These are phyloP conservation scores for Xylaria cubensis DNA, from an alignment of 495 filamentous ascomycete genomes.

Conservation along the genomic window DNA sequence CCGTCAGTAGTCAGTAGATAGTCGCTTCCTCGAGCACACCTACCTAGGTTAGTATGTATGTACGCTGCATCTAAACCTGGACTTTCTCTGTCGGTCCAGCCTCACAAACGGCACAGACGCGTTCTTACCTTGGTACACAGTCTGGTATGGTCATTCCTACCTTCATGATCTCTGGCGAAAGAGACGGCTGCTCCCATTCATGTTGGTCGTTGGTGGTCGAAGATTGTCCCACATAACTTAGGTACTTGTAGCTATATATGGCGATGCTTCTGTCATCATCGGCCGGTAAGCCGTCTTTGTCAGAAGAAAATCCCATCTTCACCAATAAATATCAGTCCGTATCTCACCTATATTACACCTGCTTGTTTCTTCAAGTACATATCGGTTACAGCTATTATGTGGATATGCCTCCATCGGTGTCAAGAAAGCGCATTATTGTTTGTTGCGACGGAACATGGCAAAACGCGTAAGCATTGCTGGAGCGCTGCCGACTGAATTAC, in stretches of 20 bases:
- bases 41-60: too few relatives aligned
- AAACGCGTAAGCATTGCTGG: constrained; percentile 30
- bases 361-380: not conserved
- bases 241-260: not conserved
- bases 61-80: not conserved
- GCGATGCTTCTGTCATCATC: not conserved
- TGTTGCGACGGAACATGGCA: constrained; percentile 61
- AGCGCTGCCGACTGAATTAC: not conserved
- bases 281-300: not conserved
- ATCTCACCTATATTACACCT: not conserved
- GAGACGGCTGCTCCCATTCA: not conserved
- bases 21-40: not conserved
- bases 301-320: not conserved
- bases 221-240: not conserved
- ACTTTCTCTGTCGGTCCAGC: not conserved
- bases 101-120: not conserved
- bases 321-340: not conserved
- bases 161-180: not conserved
- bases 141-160: not conserved
- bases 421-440: constrained; percentile 49
- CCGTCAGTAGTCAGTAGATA: not conserved
- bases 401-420: constrained; percentile 16
- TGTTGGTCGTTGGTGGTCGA: not conserved
- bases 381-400: not conserved
- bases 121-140: not conserved